Evolutionary conservation across 192 early-diverging fungal genomes (phyloP).

Genomic region (Backusella australiensis): DNA sequence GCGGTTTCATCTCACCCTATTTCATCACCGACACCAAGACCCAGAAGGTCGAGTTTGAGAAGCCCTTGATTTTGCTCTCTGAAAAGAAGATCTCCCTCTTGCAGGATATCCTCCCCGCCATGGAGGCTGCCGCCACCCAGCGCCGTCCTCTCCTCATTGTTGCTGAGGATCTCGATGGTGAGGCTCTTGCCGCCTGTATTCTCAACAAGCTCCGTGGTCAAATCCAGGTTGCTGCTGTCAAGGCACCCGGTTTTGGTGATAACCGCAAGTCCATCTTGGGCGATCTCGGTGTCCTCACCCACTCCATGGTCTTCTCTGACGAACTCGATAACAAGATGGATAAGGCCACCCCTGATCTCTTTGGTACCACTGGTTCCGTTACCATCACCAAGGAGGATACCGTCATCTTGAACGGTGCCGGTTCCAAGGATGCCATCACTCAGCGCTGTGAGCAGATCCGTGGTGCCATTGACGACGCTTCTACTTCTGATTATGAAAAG

Average conservation of each 20-base stretch:
- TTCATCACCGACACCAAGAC: slow-evolving; percentile 99
- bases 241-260: slow-evolving; percentile 99
- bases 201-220: slow-evolving; percentile 99
- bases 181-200: slow-evolving; percentile 99
- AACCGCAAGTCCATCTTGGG: slow-evolving; percentile 99
- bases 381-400: slow-evolving; percentile 99
- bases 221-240: slow-evolving; percentile 94
- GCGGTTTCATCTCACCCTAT: slow-evolving; percentile 99
- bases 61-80: slow-evolving; percentile 96
- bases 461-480: slow-evolving; percentile 57
- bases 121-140: slow-evolving; percentile 91
- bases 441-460: slow-evolving; percentile 99
- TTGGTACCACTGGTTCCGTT: slow-evolving; percentile 85
- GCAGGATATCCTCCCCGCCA: slow-evolving; percentile 94
- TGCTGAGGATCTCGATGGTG: slow-evolving; percentile 99
- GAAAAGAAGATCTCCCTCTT: slow-evolving; percentile 98
- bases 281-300: slow-evolving; percentile 96
- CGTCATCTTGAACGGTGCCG: slow-evolving; percentile 94
- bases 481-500: slow-evolving; percentile 86
- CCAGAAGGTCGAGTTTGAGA: slow-evolving; percentile 99
- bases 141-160: slow-evolving; percentile 97
- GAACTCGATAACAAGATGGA: slow-evolving; percentile 97
- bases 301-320: slow-evolving; percentile 95
- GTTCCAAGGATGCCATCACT: slow-evolving; percentile 83
- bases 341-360: slow-evolving; percentile 86